Conservation (phyloP, 116 monocot species). For the Zostera marina region DNA sequence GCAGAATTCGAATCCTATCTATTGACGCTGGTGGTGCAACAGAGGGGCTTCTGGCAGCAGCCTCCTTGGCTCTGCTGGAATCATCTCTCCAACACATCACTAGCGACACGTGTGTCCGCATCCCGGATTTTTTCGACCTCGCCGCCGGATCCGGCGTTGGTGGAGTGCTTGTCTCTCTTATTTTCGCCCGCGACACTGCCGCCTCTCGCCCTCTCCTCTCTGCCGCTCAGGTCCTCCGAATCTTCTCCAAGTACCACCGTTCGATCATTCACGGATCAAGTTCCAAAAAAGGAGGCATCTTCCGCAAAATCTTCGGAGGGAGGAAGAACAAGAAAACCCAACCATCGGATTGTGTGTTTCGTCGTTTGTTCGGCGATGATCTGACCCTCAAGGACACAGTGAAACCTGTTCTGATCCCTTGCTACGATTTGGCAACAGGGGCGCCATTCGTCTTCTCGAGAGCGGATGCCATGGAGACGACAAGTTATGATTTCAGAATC, state of each 20-base stretch:
- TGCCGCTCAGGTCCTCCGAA: constrained; percentile 30
- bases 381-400: constrained; percentile 50
- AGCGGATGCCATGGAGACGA: constrained; percentile 51
- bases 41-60: constrained; percentile 37
- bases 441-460: constrained; percentile 82
- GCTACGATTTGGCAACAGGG: constrained; percentile 52
- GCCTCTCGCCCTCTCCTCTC: constrained; percentile 39
- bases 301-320: constrained; percentile 10
- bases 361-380: constrained; percentile 26
- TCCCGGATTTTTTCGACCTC: constrained; percentile 73
- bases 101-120: constrained; percentile 25
- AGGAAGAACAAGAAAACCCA: background rate
- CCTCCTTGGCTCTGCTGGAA: constrained; percentile 51
- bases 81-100: constrained; percentile 31
- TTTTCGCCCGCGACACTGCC: constrained; percentile 35
- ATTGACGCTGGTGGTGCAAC: constrained; percentile 40
- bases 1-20: constrained; percentile 53
- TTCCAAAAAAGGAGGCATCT: constrained; percentile 7
- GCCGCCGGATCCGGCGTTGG: constrained; percentile 76
- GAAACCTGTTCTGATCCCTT: constrained; percentile 72
- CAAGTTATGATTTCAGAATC: constrained; percentile 52
- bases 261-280: background rate
- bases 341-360: constrained; percentile 5
- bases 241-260: constrained; percentile 24
- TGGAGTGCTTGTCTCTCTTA: constrained; percentile 51